Conservation (phyloP, 805 yeast genomes). For the Nakazawaea anatomiae region DNA sequence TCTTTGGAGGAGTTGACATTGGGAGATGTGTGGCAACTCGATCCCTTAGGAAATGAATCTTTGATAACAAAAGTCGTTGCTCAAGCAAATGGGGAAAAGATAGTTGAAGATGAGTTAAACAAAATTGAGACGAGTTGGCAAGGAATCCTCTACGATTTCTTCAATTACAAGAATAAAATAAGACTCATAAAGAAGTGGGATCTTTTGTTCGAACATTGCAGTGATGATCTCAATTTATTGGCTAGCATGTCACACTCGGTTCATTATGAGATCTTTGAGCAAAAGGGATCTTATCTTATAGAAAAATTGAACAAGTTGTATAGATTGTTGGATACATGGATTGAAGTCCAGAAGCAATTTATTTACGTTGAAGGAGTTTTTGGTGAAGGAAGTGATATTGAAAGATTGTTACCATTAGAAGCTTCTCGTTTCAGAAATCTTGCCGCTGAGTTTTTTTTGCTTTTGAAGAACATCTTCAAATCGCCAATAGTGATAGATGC, state of each 20-base stretch:
- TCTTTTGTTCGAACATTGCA: slow-evolving; percentile 46
- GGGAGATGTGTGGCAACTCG: slow-evolving; percentile 57
- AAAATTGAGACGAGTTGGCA: slow-evolving; percentile 55
- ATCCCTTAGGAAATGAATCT: slow-evolving; percentile 38
- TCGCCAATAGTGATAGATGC: slow-evolving; percentile 51
- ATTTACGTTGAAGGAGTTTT: slow-evolving; percentile 78
- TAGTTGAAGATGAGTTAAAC: slow-evolving; percentile 51
- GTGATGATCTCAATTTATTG: slow-evolving; percentile 57
- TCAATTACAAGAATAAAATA: slow-evolving; percentile 44
- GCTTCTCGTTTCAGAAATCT: slow-evolving; percentile 57
- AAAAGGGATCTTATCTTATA: slow-evolving; percentile 50
- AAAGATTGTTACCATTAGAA: slow-evolving; percentile 63
- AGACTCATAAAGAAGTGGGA: slow-evolving; percentile 68
- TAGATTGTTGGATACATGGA: slow-evolving; percentile 60
- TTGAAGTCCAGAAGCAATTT: slow-evolving; percentile 87
- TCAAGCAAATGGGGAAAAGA: slow-evolving; percentile 68
- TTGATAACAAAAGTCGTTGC: slow-evolving; percentile 42
- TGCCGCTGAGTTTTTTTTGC: slow-evolving; percentile 52
- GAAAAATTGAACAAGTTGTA: slow-evolving; percentile 44
- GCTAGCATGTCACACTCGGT: slow-evolving; percentile 68
- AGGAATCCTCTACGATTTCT: slow-evolving; percentile 41
- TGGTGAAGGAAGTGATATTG: slow-evolving; percentile 51
- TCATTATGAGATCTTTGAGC: slow-evolving; percentile 54
- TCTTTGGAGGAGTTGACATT: slow-evolving; percentile 31
- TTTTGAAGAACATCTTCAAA: slow-evolving; percentile 44